Base-by-base conservation (phyloP, 495 filamentous ascomycete species). In the Daldinia decipiens region DNA sequence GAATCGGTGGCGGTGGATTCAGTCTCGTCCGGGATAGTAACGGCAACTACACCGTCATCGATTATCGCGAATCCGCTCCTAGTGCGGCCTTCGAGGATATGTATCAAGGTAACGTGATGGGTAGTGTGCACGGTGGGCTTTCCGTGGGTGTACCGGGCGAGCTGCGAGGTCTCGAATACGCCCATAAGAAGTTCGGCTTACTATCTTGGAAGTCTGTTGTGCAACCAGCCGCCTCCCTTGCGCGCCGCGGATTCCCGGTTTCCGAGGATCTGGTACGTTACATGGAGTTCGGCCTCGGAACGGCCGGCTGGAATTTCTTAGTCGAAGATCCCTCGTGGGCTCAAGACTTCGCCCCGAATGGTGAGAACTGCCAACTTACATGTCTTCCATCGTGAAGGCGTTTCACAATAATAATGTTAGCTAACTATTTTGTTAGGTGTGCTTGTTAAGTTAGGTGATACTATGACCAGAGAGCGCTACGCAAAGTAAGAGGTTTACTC, bases 1-100 rank as follows among this genome's bases (percentile, higher is more conserved):
- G 93, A 5, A 89, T 97, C 38, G 93, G 93, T 3, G 94, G 94
- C 4, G 94, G 94, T n/a, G 93, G 94, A 0, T 97, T 97, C 79
- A 89, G 91, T 84, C 84, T 97, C 2, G 85, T 95, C 26, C 87
- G 90, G 43, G 83, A 87, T 27, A 79, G 83, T 4, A 79, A 88
- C 38, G 91, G 91, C 9, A 77, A 79, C 32, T 93, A 90, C 74
- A 91, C 93, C 69, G 87, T 89, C 59, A 88, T 96, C 56, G 93
- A 97, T 77, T 97, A 94, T 75, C 85, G 94, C 8, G 94, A 97
- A 78, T 90, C 89, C 0, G 94, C 94, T 1, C 93, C 94, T 3
- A 91, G 89, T 0, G 89, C 91, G 0, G 90, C 93, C 0, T 89
- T 82, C 66, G 79, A 91, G 75, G 87, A 95, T 65, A 97, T 97